A percentile compares a stretch with the other conserved stretches of the same genome.
These are phyloP conservation scores for Kurtzmaniella natalensis DNA, from an alignment of 1,139 yeast species.

Conservation along the genomic window DNA sequence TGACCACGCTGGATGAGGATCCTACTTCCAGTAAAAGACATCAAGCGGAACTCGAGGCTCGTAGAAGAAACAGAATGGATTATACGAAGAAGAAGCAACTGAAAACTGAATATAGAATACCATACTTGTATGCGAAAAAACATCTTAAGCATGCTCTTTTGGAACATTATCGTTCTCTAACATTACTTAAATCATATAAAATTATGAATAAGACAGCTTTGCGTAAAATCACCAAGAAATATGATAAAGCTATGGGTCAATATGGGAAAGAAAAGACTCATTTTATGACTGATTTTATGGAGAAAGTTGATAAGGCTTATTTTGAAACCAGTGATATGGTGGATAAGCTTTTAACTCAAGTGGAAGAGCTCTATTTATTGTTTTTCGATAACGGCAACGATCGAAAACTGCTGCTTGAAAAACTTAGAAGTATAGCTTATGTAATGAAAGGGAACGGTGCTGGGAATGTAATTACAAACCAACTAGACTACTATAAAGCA, in stretches of 20 bases:
- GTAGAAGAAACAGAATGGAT: slow-evolving; percentile 24
- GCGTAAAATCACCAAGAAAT: slow-evolving; percentile 83
- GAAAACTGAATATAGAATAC: slow-evolving; percentile 36
- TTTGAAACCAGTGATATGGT: slow-evolving; percentile 63
- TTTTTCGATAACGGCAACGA: slow-evolving; percentile 68
- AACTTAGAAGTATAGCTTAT: slow-evolving; percentile 50
- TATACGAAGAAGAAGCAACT: slow-evolving; percentile 23
- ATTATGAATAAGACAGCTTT: slow-evolving; percentile 82
- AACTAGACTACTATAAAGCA: slow-evolving; percentile 32
- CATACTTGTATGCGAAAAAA: slow-evolving; percentile 67
- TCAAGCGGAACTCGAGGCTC: slow-evolving; percentile 1
- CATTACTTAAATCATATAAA: slow-evolving; percentile 71
- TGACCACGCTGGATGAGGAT: neutral
- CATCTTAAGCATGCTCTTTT: slow-evolving; percentile 73
- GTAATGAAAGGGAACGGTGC: slow-evolving; percentile 22
- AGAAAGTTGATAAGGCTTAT: slow-evolving; percentile 51
- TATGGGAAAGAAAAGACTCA: slow-evolving; percentile 26
- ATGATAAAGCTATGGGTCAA: slow-evolving; percentile 66
- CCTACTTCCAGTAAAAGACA: slow-evolving; percentile 1
- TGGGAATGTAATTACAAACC: slow-evolving; percentile 21
- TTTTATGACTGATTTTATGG: slow-evolving; percentile 49
- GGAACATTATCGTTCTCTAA: slow-evolving; percentile 77
- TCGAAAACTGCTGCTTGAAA: slow-evolving; percentile 71
- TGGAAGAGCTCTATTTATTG: slow-evolving; percentile 64
- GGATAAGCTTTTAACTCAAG: slow-evolving; percentile 56